Percentiles rank a stretch among this genome's conserved stretches.
phyloP scores from a whole-genome alignment of 305 asterid genomes.

The Fraxinus albicans region DNA sequence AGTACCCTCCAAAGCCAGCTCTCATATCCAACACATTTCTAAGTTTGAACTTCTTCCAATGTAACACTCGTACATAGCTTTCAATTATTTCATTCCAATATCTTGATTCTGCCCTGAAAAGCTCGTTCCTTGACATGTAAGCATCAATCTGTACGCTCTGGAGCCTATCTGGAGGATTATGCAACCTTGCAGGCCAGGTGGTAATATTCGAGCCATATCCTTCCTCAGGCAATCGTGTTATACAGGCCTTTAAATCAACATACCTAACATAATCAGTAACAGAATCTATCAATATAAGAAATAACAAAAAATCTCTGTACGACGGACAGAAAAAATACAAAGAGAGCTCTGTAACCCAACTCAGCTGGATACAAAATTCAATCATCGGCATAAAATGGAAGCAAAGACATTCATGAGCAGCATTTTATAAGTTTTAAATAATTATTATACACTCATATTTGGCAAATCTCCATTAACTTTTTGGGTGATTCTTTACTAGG shows the following conservation, averaged over 20 bases:
- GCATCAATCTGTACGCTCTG: constrained; percentile 74
- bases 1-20: constrained; percentile 95
- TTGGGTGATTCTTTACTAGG: neutral
- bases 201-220: constrained; percentile 71
- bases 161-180: constrained; percentile 83
- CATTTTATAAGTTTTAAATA: neutral
- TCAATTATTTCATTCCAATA: constrained; percentile 71
- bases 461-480: neutral
- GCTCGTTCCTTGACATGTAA: constrained; percentile 70
- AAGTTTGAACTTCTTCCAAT: constrained; percentile 56
- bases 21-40: constrained; percentile 92
- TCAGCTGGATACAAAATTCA: neutral
- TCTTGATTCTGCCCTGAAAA: constrained; percentile 65
- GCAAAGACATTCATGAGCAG: constrained; percentile 2
- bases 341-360: constrained; percentile 1
- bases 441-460: neutral
- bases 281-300: constrained; percentile 11
- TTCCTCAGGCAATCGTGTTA: constrained; percentile 71
- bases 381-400: neutral
- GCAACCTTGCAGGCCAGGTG: constrained; percentile 80
- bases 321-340: neutral
- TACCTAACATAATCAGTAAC: constrained; percentile 51
- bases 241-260: constrained; percentile 73
- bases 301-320: neutral
- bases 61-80: constrained; percentile 57